Evolutionary conservation across 2,329 filamentous ascomycete species (phyloP), one percentile per base, ranked within the genome.

Genomic region (Fusarium nelsonii): DNA sequence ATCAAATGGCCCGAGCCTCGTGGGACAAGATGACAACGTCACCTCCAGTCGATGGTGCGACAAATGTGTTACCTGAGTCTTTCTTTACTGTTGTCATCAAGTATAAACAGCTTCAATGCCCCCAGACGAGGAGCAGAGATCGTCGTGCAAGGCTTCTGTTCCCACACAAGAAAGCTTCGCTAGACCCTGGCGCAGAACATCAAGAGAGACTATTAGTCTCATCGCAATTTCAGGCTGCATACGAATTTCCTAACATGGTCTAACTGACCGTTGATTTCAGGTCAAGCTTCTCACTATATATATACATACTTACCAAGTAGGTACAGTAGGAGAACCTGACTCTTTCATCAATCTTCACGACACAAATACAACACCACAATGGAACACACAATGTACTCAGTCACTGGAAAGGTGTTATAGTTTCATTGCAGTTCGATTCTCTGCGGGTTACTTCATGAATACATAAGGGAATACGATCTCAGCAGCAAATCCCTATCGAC

Each of bases 401-500:
- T 44, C 44, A 56, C 4, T 33, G 32, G 15, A 26, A 32, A 36
- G 43, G 37, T 26, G n/a, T 32, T 8, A 26, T 41, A 41, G 28
- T 44, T 63, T 59, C 46, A 45, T 68, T 46, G 43, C 50, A 59
- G 50, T 53, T 50, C 44, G 34, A 60, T 65, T 58, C 32, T 64
- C 43, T 56, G 50, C 48, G 15, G 66, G 60, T 63, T 69, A 68
- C 53, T 66, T 69, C 67, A 64, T 69, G 54, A 58, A 64, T 70
- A 70, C 67, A 70, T 65, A 70, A 57, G 63, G 66, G 67, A 70
- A 70, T 30, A 54, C 46, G 46, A 61, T 51, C 63, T 70, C 63
- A 70, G 67, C 58, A 44, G 58, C 54, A 53, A 44, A 32, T 50
- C 45, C 54, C 36, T 41, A 28, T 46, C 23, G 14, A 34, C 44